Evolutionary conservation across 2,329 filamentous ascomycete species (phyloP), one percentile per base, ranked within the genome.

Genomic region (Alternaria solani): DNA sequence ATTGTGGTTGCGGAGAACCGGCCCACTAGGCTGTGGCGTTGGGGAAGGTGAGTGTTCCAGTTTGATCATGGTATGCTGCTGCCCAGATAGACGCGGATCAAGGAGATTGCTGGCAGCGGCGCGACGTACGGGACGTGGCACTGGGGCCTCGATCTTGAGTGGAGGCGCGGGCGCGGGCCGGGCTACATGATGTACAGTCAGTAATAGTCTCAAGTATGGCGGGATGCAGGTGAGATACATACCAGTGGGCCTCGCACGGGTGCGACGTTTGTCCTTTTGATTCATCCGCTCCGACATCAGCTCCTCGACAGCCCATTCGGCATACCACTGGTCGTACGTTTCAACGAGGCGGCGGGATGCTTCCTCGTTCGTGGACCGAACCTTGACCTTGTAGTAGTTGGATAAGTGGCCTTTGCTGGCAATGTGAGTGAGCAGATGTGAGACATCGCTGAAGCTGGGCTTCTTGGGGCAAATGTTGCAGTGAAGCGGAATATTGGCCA

Each of bases 401-500:
- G 93, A 89, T 34, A 97, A 83, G 76, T 98, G 94, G n/a, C 91
- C 91, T 76, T 97, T 97, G 65, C 94, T 97, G 61, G 91, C 88
- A 63, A 97, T 88, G 75, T 98, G 94, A 12, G 94, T 98, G 74
- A 98, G 87, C 38, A 97, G 84, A 78, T 97, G 94, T 34, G 94
- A 97, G 44, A 93, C 84, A 78, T 98, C 94, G 57, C 93, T 96
- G 80, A 97, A 97, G 30, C 81, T 86, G 39, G 92, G 92, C 62
- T 86, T 86, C 67, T 90, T 92, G 36, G 91, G 90, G 76, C 94
- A 98, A 68, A 97, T 89, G 72, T 85, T 89, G 86, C 94, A 98
- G 68, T 88, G 81, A 49, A 97, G 87, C 57, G 91, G 88, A 60
- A 93, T 89, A 67, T 71, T 68, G 66, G 70, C 64, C 59, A 78